phyloP scores from a whole-genome alignment of 1,284 basidiomycete species.

The Trichosporon coremiiforme region DNA sequence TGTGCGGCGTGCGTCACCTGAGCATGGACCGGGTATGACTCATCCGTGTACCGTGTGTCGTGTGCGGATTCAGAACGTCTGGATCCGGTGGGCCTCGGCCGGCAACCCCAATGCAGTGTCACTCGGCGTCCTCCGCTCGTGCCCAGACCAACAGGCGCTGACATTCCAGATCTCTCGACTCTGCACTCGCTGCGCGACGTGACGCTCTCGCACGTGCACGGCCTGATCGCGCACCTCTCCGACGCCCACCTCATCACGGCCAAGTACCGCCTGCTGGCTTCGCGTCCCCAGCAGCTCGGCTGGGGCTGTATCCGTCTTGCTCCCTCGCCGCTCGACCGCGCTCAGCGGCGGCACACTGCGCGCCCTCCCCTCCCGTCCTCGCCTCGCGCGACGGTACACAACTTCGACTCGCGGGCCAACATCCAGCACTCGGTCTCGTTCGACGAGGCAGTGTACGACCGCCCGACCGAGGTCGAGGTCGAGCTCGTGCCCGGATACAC shows the following conservation, averaged over 20 bases:
- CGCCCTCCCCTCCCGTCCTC: conserved; percentile 9
- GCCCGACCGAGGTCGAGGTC: conserved; percentile 32
- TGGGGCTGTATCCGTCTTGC: conserved; percentile 54
- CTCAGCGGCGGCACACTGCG: conserved; percentile 6
- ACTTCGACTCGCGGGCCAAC: background rate
- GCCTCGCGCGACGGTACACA: conserved; percentile 26
- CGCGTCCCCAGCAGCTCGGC: conserved; percentile 39
- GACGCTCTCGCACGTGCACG: conserved; percentile 52
- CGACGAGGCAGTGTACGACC: conserved; percentile 32
- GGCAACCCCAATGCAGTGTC: too few relatives aligned
- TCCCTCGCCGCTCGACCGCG: conserved; percentile 35
- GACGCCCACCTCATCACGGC: conserved; percentile 42
- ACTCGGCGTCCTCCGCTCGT: background rate
- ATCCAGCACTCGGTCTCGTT: background rate
- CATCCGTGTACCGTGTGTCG: background rate
- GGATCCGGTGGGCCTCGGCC: background rate
- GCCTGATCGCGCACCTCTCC: conserved; percentile 47
- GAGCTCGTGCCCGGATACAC: conserved; percentile 38
- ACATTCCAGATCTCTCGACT: conserved; percentile 51
- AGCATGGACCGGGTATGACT: background rate
- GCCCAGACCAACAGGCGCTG: background rate
- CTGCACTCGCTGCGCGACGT: conserved; percentile 54
- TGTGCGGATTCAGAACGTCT: background rate
- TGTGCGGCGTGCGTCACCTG: conserved; percentile 11
- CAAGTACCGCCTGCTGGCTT: conserved; percentile 51